Base-by-base conservation (phyloP, 805 yeast genomes). In the Dipodascus albidus region DNA sequence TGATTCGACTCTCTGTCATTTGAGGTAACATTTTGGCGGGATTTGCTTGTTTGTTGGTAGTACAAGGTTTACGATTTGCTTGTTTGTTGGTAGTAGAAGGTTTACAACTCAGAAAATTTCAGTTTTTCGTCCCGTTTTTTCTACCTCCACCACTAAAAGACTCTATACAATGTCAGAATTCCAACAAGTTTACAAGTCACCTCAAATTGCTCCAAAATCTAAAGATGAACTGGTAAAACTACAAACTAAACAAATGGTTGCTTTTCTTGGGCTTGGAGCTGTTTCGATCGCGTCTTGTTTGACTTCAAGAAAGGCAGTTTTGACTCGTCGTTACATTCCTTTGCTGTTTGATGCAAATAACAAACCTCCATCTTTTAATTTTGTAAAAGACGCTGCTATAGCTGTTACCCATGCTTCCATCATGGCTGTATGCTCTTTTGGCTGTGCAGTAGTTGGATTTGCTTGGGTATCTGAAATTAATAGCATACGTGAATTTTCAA, bases 381-480 rank as follows among this genome's bases (percentile, higher is more conserved):
- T 86, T 64, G 81, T 86, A 57, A 78, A 80, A 53, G 96, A 89
- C 65, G 96, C 96, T 1, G 79, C 87, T 33, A 80, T 82, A 44
- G 96, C 96, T 0, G 87, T 90, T 2, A 80, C 83, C 0, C 83
- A 86, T 44, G 95, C 96, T 1, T 79, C 96, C 0, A 68, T 85
- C 49, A 70, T 90, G 17, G 86, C 96, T 1, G 75, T 82, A 0
- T 77, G 88, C 0, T 79, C 87, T 0, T 77, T 84, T 60, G 77
- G 87, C 1, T 86, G 87, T 87, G 68, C 79, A 2, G 71, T 82
- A 1, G 78, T 86, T 42, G 95, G 95, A 1, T 73, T 81, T 1
- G 82, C 87, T 61, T 89, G 96, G 96, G 73, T 81, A 44, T 74
- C 77, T 68, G 95, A 88, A 62, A 83, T 88, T 9, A 77, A 86